Base-by-base conservation (phyloP, 1,284 basidiomycete genomes). In the Boletus smithii region DNA sequence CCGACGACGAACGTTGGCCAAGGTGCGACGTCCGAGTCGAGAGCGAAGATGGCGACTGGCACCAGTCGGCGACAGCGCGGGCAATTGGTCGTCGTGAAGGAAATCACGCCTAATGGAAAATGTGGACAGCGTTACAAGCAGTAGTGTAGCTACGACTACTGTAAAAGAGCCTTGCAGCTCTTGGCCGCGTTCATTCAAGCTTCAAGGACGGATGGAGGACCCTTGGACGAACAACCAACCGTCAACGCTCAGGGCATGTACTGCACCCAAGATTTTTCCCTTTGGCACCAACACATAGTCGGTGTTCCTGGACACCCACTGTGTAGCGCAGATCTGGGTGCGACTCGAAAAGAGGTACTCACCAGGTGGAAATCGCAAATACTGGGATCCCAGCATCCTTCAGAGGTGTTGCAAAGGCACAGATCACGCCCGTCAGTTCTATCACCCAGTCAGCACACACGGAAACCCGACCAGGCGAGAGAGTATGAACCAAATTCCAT, bases 281-380 rank as follows among this genome's bases (percentile, higher is more conserved):
- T 64, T 69, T 6, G 77, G 74, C 8, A 84, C 71, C 22, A 84
- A 61, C 11, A 85, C 61, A 55, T 80, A 82, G 56, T 84, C 81
- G 4, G 81, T 83, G 59, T 82, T 78, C 80, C 81, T 84, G 41
- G 46, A 27, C 24, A 33, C 39, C 14, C 17, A 24, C 6, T 24
- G 13, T 43, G 40, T 41, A 39, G 49, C 36, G 23, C 20, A 43
- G 32, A 31, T 17, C 38, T 32, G 17, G 35, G 10, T 36, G 16
- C 33, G 1, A n/a, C 5, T 11, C n/a, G 1, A 32, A 16, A 16
- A 14, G 26, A 37, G 18, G 18, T 35, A 61, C 72, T 55, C 55
- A 84, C 84, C 81, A 88, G n/a, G 85, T 87, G 9, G 84, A 86
- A 23, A 83, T 53, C 9, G 75, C 79, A 60, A 84, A 88, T 5